Evolutionary conservation across 768 basidiomycete genomes (phyloP).

Genomic region (Trametes cingulata): DNA sequence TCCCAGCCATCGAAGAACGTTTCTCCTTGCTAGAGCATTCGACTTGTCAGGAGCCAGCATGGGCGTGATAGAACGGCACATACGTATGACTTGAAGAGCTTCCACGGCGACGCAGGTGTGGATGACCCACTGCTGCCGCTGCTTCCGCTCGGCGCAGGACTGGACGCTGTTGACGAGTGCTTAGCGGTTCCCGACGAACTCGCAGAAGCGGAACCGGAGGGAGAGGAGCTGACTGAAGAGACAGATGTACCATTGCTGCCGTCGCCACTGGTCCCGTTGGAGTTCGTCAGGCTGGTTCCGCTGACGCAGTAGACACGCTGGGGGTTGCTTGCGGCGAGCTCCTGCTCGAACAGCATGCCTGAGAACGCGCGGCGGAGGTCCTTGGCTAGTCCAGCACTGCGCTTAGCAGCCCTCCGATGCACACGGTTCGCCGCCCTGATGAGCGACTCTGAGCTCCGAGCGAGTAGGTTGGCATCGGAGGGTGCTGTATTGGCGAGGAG

Average conservation of each 20-base stretch:
- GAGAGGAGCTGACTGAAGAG: not conserved
- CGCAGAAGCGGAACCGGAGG: slow-evolving; percentile 2
- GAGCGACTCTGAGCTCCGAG: slow-evolving; percentile 36
- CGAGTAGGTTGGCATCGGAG: slow-evolving; percentile 29
- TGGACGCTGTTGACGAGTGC: slow-evolving; percentile 16
- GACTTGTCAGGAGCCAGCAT: not conserved
- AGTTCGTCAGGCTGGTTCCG: slow-evolving; percentile 14
- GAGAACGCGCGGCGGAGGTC: slow-evolving; percentile 71
- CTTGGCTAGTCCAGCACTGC: slow-evolving; percentile 62
- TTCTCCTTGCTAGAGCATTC: slow-evolving; percentile 51
- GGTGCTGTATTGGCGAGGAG: slow-evolving; percentile 33
- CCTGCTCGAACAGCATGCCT: slow-evolving; percentile 43
- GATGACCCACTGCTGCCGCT: slow-evolving; percentile 2
- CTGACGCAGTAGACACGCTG: slow-evolving; percentile 39
- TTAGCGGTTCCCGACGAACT: slow-evolving; percentile 19
- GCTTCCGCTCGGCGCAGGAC: slow-evolving; percentile 13
- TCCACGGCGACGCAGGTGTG: slow-evolving; percentile 36
- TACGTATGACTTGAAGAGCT: slow-evolving; percentile 59
- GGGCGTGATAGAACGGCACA: slow-evolving; percentile 24
- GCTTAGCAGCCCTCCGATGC: slow-evolving; percentile 60
- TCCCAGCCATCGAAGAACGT: slow-evolving; percentile 84
- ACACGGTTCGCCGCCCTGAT: slow-evolving; percentile 46
- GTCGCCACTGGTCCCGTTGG: not conserved
- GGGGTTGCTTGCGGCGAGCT: slow-evolving; percentile 10
- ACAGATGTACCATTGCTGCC: slow-evolving; percentile 11